Conservation (phyloP, 2,329 filamentous ascomycete species). For the Monosporascus cannonballus region DNA sequence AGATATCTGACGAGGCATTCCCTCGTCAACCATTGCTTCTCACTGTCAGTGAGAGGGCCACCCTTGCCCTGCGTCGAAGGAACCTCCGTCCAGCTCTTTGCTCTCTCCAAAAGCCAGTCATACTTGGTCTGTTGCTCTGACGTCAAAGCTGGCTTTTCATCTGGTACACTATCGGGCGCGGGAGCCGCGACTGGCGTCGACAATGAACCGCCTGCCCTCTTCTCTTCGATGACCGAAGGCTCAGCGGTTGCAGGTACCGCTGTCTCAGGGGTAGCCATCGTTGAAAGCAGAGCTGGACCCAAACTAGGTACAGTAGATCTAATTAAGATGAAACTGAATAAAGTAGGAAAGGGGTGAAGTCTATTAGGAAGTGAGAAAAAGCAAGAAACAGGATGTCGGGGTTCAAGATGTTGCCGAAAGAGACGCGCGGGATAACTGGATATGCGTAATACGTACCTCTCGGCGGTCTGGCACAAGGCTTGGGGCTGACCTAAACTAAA, state of each 20-base stretch:
- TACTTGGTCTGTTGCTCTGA: slow-evolving; percentile 79
- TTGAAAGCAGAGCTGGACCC: background rate
- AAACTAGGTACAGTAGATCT: no score
- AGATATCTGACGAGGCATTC: slow-evolving; percentile 93
- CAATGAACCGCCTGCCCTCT: slow-evolving; percentile 19
- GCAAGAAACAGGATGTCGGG: no score
- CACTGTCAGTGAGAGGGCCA: slow-evolving; percentile 66
- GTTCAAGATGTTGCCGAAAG: no score
- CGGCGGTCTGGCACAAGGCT: background rate
- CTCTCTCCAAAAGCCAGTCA: slow-evolving; percentile 64
- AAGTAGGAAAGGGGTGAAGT: no score
- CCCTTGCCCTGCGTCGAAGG: slow-evolving; percentile 49
- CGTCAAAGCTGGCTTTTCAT: slow-evolving; percentile 55
- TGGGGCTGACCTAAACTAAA: no score
- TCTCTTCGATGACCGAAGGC: slow-evolving; percentile 14
- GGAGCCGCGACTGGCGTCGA: slow-evolving; percentile 56
- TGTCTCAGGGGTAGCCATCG: slow-evolving; percentile 6
- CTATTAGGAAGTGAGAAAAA: no score
- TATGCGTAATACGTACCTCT: no score
- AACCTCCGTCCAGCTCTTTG: slow-evolving; percentile 65
- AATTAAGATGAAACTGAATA: no score
- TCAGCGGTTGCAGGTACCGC: slow-evolving; percentile 6
- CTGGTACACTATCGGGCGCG: slow-evolving; percentile 50
- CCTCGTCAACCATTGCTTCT: slow-evolving; percentile 84
- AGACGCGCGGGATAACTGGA: no score